Percentiles rank a stretch among this genome's conserved stretches.
Conservation (phyloP, 2,329 filamentous ascomycete species). For the Colletotrichum tamarilloi region DNA sequence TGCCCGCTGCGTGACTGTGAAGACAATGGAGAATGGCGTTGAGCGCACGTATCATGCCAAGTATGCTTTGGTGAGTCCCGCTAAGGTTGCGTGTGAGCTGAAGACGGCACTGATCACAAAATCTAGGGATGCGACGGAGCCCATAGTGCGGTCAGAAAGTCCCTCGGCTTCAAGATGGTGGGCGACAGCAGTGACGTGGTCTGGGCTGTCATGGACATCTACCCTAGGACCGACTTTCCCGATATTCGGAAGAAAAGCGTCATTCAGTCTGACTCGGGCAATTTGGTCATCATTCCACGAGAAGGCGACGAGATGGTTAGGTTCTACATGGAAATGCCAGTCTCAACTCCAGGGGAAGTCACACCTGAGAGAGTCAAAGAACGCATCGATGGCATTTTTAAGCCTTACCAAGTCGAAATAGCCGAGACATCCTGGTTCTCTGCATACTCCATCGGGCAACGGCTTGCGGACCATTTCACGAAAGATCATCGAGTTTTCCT, state of each 20-base stretch:
- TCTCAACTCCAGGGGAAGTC: conserved; percentile 57
- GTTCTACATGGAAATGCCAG: conserved; percentile 74
- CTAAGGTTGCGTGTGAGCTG: too few species aligned
- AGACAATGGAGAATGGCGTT: conserved; percentile 51
- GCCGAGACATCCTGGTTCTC: conserved; percentile 77
- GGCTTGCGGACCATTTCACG: conserved; percentile 75
- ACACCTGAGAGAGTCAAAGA: conserved; percentile 63
- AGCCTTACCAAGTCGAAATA: conserved; percentile 69
- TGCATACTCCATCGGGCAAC: conserved; percentile 81
- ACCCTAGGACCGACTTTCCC: conserved; percentile 67
- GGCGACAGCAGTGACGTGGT: conserved; percentile 68
- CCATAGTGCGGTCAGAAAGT: conserved; percentile 61
- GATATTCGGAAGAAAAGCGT: conserved; percentile 69
- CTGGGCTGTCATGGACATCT: conserved; percentile 68
- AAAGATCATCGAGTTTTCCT: conserved; percentile 77
- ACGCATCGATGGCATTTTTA: conserved; percentile 63
- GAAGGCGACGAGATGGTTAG: conserved; percentile 69
- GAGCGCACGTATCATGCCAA: conserved; percentile 38
- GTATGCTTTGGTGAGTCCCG: conserved; percentile 12
- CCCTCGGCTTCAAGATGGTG: conserved; percentile 66
- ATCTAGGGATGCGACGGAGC: conserved; percentile 56
- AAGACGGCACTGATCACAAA: neutral
- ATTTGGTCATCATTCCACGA: conserved; percentile 78
- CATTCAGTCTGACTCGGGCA: conserved; percentile 59
- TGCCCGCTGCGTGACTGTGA: conserved; percentile 52